Base-by-base conservation (phyloP, 495 filamentous ascomycete species). In the Hypoxylon rickii region DNA sequence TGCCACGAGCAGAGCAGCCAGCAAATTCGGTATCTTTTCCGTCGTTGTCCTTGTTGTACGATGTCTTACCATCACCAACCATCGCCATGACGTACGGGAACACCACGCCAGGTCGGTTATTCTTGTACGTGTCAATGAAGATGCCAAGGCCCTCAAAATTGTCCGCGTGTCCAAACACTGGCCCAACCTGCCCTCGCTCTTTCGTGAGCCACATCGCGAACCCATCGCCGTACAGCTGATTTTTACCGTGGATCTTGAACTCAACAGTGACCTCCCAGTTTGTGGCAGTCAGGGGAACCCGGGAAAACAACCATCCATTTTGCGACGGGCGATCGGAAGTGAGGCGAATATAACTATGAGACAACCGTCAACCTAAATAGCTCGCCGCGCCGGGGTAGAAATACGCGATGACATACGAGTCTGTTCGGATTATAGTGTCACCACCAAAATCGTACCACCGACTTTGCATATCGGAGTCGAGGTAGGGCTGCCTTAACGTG, bases 91-190 rank as follows among this genome's bases (percentile, higher is more conserved):
- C 88, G 64, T 96, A 97, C 32, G 95, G 95, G 73, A 99, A 99
- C 17, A 95, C 86, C 13, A 88, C 86, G 7, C 95, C 95, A 7
- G 95, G 95, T 13, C 95, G 85, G 77, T 96, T 96, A 76, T 99
- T 99, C 85, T 99, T 99, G 79, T 99, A 99, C 39, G 95, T 99
- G 69, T 99, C 95, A 76, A 99, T 86, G 80, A 99, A 97, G 67
- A 99, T 81, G 33, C 94, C 95, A 11, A 99, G 82, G 10, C 95
- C 95, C 65, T 97, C 94, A 62, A 97, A 99, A 39, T 83, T 82
- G 73, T 99, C 95, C 12, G 79, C 80, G 26, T 80, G 84, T 12
- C 95, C 95, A 68, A 99, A 99, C 16, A 99, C 95, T 12, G 86
- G 83, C 17, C 95, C 95, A 24, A 74, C 72, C 44, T 83, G 80